Conservation (phyloP, 2,329 filamentous ascomycete genomes). For the Pseudogymnoascus verrucosus region DNA sequence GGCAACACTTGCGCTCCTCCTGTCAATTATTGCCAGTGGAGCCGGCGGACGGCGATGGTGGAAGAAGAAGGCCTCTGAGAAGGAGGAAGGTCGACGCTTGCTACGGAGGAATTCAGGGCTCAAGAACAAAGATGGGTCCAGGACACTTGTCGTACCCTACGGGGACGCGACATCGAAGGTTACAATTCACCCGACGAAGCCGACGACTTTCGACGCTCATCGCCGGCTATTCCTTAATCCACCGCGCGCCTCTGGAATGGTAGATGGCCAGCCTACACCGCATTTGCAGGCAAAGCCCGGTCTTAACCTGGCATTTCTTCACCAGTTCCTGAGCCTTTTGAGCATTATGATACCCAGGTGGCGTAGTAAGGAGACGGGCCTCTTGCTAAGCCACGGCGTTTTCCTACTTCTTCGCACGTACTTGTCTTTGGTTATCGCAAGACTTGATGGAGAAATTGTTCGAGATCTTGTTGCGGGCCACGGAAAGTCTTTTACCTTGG, state of each 20-base stretch:
- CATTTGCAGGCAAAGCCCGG: constrained; percentile 87
- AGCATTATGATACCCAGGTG: constrained; percentile 97
- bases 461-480: constrained; percentile 93
- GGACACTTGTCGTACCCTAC: constrained; percentile 92
- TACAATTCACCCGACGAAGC: constrained; percentile 81
- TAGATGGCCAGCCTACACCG: constrained; percentile 51
- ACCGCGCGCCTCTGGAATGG: constrained; percentile 70
- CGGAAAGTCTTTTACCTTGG: constrained; percentile 78
- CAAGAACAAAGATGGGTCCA: constrained; percentile 86
- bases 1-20: constrained; percentile 64
- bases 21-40: constrained; percentile 70
- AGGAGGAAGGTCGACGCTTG: constrained; percentile 72
- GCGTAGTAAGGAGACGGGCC: constrained; percentile 89
- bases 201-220: constrained; percentile 93
- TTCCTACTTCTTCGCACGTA: constrained; percentile 92
- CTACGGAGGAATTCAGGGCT: constrained; percentile 88
- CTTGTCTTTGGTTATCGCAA: constrained; percentile 83
- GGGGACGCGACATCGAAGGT: constrained; percentile 84
- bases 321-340: constrained; percentile 91
- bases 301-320: constrained; percentile 87
- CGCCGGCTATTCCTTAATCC: constrained; percentile 87
- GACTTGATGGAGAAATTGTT: constrained; percentile 92
- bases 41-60: constrained; percentile 77
- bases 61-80: constrained; percentile 64
- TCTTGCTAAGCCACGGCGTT: constrained; percentile 78